These are phyloP conservation scores for Microdochium bolleyi DNA, from an alignment of 2,329 filamentous ascomycete genomes.

Conservation along the genomic window DNA sequence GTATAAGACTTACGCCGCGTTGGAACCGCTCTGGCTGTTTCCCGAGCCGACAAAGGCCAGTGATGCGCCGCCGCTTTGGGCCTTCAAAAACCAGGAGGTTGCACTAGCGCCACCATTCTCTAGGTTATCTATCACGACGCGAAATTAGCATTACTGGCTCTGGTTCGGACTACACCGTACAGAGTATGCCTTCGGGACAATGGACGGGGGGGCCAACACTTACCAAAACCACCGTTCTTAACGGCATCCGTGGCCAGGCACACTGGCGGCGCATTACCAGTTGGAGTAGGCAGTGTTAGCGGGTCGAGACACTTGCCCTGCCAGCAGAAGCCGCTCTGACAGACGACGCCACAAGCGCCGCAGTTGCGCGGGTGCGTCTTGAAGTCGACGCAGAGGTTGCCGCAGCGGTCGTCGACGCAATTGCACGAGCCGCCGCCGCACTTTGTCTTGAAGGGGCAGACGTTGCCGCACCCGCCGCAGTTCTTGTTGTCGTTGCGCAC, in stretches of 20 bases:
- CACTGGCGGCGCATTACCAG: not conserved
- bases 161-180: too few relatives aligned
- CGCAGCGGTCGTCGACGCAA: slow-evolving; percentile 7
- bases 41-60: too few relatives aligned
- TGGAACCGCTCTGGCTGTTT: too few relatives aligned
- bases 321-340: slow-evolving; percentile 4
- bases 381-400: slow-evolving; percentile 3
- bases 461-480: slow-evolving; percentile 7
- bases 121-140: too few relatives aligned
- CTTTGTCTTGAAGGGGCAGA: slow-evolving; percentile 6
- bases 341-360: slow-evolving; percentile 3
- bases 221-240: slow-evolving; percentile 6
- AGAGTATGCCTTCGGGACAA: too few relatives aligned
- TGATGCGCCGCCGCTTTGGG: too few relatives aligned
- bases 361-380: not conserved
- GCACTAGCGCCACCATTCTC: too few relatives aligned
- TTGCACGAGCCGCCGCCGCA: slow-evolving; percentile 3
- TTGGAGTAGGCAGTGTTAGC: not conserved
- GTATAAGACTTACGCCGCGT: too few relatives aligned
- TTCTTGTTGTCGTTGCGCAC: slow-evolving; percentile 5
- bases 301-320: not conserved
- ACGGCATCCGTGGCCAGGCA: slow-evolving; percentile 6
- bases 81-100: too few relatives aligned
- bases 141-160: too few relatives aligned
- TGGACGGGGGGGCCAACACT: too few relatives aligned